Percentiles rank a stretch among this genome's conserved stretches.
These are phyloP conservation scores for Sindora glabra DNA, from an alignment of 306 rosid species.

Conservation along the genomic window DNA sequence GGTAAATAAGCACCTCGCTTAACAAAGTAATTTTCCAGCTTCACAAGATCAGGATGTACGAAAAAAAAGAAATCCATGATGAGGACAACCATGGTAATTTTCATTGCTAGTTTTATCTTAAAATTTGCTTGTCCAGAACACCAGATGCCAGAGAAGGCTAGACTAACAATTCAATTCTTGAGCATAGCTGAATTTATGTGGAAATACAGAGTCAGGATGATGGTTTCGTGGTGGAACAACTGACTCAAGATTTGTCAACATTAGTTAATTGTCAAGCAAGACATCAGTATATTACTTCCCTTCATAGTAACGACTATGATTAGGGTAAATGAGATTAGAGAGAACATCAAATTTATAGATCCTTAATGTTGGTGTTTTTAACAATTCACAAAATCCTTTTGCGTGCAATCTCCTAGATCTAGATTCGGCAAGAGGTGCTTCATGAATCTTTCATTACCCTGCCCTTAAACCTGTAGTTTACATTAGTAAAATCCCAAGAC, in stretches of 20 bases:
- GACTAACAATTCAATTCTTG: not conserved
- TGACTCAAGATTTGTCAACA: conserved; percentile 1
- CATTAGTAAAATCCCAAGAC: not conserved
- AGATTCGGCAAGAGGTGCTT: not conserved
- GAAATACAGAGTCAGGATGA: not conserved
- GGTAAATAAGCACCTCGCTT: too few species aligned
- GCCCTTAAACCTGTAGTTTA: not conserved
- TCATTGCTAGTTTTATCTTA: too few species aligned
- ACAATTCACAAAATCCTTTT: not conserved
- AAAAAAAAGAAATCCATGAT: too few species aligned
- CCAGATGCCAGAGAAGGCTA: not conserved
- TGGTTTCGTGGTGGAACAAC: not conserved
- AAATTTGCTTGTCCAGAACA: not conserved
- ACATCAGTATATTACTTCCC: too few species aligned
- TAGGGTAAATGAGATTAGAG: too few species aligned
- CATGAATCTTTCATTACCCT: not conserved
- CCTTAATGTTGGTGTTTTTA: too few species aligned
- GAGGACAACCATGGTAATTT: too few species aligned
- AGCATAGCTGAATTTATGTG: not conserved
- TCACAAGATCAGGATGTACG: too few species aligned
- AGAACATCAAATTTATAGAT: too few species aligned
- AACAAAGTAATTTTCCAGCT: too few species aligned
- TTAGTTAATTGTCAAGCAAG: not conserved
- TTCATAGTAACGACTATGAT: too few species aligned
- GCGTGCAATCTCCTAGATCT: not conserved